A percentile compares a stretch with the other conserved stretches of the same genome.
These are phyloP conservation scores for Pseudofabraea citricarpa DNA, from an alignment of 2,329 filamentous ascomycete genomes.

Conservation along the genomic window DNA sequence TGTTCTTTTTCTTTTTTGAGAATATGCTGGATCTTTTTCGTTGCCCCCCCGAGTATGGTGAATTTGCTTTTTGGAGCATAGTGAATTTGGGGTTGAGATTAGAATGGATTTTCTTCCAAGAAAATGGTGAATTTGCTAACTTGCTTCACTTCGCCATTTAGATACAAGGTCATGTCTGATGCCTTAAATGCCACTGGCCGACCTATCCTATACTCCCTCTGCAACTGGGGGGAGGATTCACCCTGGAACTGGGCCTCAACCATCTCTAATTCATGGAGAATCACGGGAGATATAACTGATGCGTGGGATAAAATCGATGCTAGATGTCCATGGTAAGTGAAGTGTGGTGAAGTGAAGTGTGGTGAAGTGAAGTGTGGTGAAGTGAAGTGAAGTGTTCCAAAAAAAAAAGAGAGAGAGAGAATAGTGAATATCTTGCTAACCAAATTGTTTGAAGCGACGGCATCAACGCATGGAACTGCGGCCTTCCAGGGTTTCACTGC, in stretches of 20 bases:
- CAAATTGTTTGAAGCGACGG: conserved; percentile 31
- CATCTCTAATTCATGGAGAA: conserved; percentile 32
- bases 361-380: too few species aligned
- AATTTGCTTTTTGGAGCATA: background rate
- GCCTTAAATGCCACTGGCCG: conserved; percentile 31
- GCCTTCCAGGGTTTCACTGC: conserved; percentile 27
- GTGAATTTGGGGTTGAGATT: too few species aligned
- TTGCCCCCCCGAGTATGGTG: background rate
- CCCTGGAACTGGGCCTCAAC: conserved; percentile 32
- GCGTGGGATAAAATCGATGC: conserved; percentile 34
- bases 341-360: too few species aligned
- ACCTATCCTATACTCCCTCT: conserved; percentile 33
- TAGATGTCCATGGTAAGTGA: conserved; percentile 29
- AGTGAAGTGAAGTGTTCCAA: too few species aligned
- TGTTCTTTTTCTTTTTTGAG: too few species aligned
- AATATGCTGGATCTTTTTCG: too few species aligned
- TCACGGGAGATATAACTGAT: conserved; percentile 33
- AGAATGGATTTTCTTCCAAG: too few species aligned
- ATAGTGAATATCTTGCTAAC: too few species aligned
- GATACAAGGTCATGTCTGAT: conserved; percentile 30
- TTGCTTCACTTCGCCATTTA: conserved; percentile 34
- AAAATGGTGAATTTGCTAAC: conserved; percentile 23
- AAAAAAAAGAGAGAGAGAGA: too few species aligned
- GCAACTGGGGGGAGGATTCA: conserved; percentile 46
- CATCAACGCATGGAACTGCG: conserved; percentile 26